Evolutionary conservation across 495 filamentous ascomycete genomes (phyloP).

Genomic region (Aspergillus avenaceus): DNA sequence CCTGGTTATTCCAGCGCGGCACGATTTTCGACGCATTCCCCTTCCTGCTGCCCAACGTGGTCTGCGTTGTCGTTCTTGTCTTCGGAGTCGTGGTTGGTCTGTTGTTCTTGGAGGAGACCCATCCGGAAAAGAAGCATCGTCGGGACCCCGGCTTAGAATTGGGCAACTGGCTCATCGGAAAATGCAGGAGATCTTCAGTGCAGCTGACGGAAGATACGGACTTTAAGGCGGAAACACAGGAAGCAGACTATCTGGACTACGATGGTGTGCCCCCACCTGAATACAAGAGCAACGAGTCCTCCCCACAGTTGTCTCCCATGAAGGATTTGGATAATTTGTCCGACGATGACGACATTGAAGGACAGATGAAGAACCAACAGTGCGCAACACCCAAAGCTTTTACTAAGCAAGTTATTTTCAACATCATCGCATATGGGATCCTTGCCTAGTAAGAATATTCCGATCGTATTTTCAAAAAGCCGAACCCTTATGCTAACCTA

Average conservation of each 20-base stretch:
- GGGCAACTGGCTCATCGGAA: slow-evolving; percentile 67
- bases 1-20: slow-evolving; percentile 65
- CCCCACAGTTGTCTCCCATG: slow-evolving; percentile 49
- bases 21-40: slow-evolving; percentile 81
- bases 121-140: slow-evolving; percentile 72
- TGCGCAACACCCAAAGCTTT: slow-evolving; percentile 54
- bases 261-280: slow-evolving; percentile 57
- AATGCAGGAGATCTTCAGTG: slow-evolving; percentile 37
- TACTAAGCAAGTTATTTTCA: slow-evolving; percentile 73
- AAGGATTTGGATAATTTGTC: slow-evolving; percentile 22
- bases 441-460: slow-evolving; percentile 79
- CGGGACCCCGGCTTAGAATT: slow-evolving; percentile 73
- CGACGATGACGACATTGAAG: slow-evolving; percentile 42
- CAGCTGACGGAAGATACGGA: slow-evolving; percentile 33
- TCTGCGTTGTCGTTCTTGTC: slow-evolving; percentile 75
- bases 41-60: slow-evolving; percentile 89
- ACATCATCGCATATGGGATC: slow-evolving; percentile 86
- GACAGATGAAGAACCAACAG: slow-evolving; percentile 26
- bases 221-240: slow-evolving; percentile 28
- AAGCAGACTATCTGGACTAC: slow-evolving; percentile 48
- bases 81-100: slow-evolving; percentile 78
- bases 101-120: slow-evolving; percentile 93
- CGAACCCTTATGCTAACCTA: slow-evolving; percentile 24
- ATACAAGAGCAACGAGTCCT: slow-evolving; percentile 65
- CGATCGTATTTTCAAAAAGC: slow-evolving; percentile 2